Percentiles rank a stretch among this genome's conserved stretches.
phyloP scores from a whole-genome alignment of 805 yeast species.

The Clavispora santaluciae region DNA sequence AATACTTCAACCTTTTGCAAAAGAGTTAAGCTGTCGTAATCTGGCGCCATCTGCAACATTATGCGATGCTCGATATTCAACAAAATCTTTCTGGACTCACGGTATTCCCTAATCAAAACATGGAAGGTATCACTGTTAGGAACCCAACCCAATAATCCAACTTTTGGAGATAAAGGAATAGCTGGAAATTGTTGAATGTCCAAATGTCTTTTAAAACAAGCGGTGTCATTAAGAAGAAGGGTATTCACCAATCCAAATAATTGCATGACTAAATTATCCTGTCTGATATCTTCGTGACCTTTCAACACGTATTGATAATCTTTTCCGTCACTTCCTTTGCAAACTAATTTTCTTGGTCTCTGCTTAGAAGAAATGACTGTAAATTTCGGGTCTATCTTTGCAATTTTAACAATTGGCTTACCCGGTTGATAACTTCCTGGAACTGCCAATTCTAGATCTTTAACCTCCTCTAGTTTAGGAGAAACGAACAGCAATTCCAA shows the following conservation, averaged over 20 bases:
- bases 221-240: conserved; percentile 81
- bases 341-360: conserved; percentile 80
- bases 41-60: conserved; percentile 97
- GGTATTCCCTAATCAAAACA: conserved; percentile 82
- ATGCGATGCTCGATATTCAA: conserved; percentile 91
- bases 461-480: conserved; percentile 76
- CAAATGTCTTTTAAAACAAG: conserved; percentile 92
- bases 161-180: conserved; percentile 91
- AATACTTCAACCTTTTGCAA: conserved; percentile 95
- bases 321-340: conserved; percentile 88
- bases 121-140: conserved; percentile 97
- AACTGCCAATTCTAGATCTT: conserved; percentile 78
- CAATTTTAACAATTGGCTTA: conserved; percentile 67
- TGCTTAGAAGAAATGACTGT: conserved; percentile 92
- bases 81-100: conserved; percentile 85
- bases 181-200: conserved; percentile 91
- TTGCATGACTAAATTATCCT: conserved; percentile 97
- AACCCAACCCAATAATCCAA: conserved; percentile 97
- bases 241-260: conserved; percentile 93
- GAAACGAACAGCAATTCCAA: conserved; percentile 91
- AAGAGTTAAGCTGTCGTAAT: conserved; percentile 83
- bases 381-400: conserved; percentile 74
- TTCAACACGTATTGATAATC: conserved; percentile 78
- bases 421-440: conserved; percentile 93
- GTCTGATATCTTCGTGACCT: conserved; percentile 98